Conservation (phyloP, 345 rosid species). For the Salix arbutifolia region DNA sequence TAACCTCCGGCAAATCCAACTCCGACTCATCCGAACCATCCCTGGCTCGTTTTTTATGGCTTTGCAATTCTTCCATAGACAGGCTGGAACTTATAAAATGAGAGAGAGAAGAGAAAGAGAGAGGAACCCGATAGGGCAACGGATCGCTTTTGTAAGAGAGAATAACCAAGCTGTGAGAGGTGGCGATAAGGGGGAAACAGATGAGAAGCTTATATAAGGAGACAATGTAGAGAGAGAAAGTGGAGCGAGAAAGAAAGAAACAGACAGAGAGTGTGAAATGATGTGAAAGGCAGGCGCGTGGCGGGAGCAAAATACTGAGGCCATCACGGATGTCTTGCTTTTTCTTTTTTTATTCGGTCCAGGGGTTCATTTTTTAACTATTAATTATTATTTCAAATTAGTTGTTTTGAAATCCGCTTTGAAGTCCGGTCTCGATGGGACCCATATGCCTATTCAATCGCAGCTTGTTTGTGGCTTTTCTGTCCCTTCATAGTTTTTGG, state of each 20-base stretch:
- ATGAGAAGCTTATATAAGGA: slow-evolving; percentile 42
- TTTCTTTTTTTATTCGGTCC: slow-evolving; percentile 8
- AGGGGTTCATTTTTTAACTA: slow-evolving; percentile 11
- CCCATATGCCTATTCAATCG: slow-evolving; percentile 36
- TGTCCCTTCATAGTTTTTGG: not conserved
- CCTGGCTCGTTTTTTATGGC: slow-evolving; percentile 43
- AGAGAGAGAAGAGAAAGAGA: not conserved
- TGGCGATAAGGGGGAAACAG: slow-evolving; percentile 27
- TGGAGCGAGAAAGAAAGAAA: slow-evolving; percentile 2
- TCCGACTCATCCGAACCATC: slow-evolving; percentile 33
- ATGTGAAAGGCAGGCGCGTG: slow-evolving; percentile 45
- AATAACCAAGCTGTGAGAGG: slow-evolving; percentile 1
- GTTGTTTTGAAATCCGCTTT: slow-evolving; percentile 20
- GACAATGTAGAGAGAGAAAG: slow-evolving; percentile 27
- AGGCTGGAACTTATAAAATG: too few species aligned
- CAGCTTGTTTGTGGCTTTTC: slow-evolving; percentile 14
- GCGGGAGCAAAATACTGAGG: slow-evolving; percentile 23
- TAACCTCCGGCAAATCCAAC: slow-evolving; percentile 36
- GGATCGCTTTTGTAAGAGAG: slow-evolving; percentile 17
- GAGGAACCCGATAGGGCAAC: not conserved
- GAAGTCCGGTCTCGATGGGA: slow-evolving; percentile 34
- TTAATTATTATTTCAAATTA: not conserved
- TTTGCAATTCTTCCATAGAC: slow-evolving; percentile 28
- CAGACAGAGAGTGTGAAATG: slow-evolving; percentile 8
- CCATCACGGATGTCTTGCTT: slow-evolving; percentile 49